Conservation (phyloP, 2,329 filamentous ascomycete genomes). For the Arthrocladium fulminans region DNA sequence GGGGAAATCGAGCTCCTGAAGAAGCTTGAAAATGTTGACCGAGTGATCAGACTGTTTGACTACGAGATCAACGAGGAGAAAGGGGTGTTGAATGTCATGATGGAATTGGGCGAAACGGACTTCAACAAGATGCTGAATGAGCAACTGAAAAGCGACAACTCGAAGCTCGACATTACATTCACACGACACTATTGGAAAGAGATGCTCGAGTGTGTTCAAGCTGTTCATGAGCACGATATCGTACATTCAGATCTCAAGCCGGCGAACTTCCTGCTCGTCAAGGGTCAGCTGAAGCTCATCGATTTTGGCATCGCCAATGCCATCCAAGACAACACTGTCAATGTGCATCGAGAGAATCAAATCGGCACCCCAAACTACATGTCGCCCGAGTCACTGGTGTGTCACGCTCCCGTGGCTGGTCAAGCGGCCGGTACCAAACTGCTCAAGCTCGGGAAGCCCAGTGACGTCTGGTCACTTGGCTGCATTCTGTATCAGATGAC, state of each 20-base stretch:
- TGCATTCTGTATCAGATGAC: slow-evolving; percentile 98
- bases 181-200: slow-evolving; percentile 99
- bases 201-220: slow-evolving; percentile 90
- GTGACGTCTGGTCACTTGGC: slow-evolving; percentile 90
- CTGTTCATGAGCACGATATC: slow-evolving; percentile 82
- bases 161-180: slow-evolving; percentile 77
- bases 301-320: slow-evolving; percentile 98
- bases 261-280: slow-evolving; percentile 89
- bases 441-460: slow-evolving; percentile 92
- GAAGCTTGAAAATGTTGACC: slow-evolving; percentile 72
- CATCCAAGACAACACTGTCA: slow-evolving; percentile 93
- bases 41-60: slow-evolving; percentile 83
- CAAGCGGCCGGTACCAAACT: slow-evolving; percentile 51
- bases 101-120: slow-evolving; percentile 96
- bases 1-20: slow-evolving; percentile 88
- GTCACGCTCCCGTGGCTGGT: slow-evolving; percentile 61
- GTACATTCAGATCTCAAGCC: slow-evolving; percentile 97
- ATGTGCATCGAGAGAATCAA: slow-evolving; percentile 91
- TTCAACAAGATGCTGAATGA: slow-evolving; percentile 75
- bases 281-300: slow-evolving; percentile 86
- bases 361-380: slow-evolving; percentile 98
- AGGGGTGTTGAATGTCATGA: slow-evolving; percentile 77
- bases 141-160: slow-evolving; percentile 61
- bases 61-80: slow-evolving; percentile 92
- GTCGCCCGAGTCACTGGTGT: slow-evolving; percentile 88